phyloP scores from a whole-genome alignment of 2,329 filamentous ascomycete species.

The Huntiella bhutanensis region DNA sequence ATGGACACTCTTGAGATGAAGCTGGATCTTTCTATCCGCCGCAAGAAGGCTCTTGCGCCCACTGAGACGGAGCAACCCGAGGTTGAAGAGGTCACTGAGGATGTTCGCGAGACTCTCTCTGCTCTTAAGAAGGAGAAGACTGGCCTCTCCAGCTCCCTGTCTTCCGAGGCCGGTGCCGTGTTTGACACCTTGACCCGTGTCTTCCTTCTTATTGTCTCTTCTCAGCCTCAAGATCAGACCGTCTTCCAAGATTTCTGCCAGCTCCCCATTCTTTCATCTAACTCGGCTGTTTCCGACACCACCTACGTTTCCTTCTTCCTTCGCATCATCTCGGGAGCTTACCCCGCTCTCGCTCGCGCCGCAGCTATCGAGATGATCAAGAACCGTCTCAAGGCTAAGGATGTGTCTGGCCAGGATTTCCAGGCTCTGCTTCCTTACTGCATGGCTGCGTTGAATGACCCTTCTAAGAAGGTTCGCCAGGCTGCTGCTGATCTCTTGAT shows the following conservation, averaged over 20 bases:
- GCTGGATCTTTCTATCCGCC: constrained; percentile 50
- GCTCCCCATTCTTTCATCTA: constrained; percentile 33
- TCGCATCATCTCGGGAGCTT: constrained; percentile 53
- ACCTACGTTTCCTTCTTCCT: constrained; percentile 61
- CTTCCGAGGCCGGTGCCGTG: constrained; percentile 28
- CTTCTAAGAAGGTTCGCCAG: constrained; percentile 55
- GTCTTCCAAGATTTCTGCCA: constrained; percentile 33
- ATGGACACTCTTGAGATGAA: constrained; percentile 58
- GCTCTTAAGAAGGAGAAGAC: constrained; percentile 20
- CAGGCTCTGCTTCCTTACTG: constrained; percentile 73
- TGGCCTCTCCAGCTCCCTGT: constrained; percentile 31
- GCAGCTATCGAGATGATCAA: constrained; percentile 50
- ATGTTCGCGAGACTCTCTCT: constrained; percentile 22
- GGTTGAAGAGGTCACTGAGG: constrained; percentile 21
- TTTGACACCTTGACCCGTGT: constrained; percentile 40
- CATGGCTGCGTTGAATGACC: constrained; percentile 54
- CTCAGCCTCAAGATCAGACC: constrained; percentile 21
- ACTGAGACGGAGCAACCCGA: constrained; percentile 31
- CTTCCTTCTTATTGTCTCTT: constrained; percentile 34
- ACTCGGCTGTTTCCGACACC: constrained; percentile 36
- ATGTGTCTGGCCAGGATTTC: constrained; percentile 39
- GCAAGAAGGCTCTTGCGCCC: constrained; percentile 29
- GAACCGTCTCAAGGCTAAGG: constrained; percentile 31
- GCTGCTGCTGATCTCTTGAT: constrained; percentile 51
- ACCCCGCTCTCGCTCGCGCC: constrained; percentile 47